Evolutionary conservation across 2,329 filamentous ascomycete species (phyloP), one percentile per base, ranked within the genome.

Genomic region (Trichoderma afroharzianum): DNA sequence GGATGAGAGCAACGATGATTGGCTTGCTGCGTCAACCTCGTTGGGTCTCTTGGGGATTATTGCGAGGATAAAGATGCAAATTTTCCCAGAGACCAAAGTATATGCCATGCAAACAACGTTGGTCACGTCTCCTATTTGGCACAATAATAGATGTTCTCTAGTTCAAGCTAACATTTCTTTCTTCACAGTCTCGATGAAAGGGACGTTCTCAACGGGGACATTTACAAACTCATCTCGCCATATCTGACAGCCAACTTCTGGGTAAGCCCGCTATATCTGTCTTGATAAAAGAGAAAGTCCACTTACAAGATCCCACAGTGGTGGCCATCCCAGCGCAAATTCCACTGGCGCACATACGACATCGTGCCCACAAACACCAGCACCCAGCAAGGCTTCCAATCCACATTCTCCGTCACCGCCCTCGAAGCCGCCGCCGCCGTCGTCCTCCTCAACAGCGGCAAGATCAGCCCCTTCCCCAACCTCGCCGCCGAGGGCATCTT

Each of bases 281-380:
- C 9, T 8, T 8, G 1, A 47, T 21, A 8, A 47, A 21, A 21
- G 3, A 21, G 4, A 11, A 47, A 47, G 36, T 6, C 36, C 6
- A 50, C 43, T 50, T 12, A 50, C n/a, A 50, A 3, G 1, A 28
- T 36, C 30, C 28, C 21, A 39, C 39, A 85, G 84, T 87, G 85
- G 84, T 87, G 85, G 85, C 85, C 85, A 2, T 85, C 83, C 75
- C 81, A 83, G 72, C 79, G 77, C 72, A 86, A 86, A 75, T 87
- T 87, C 76, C 85, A 86, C 77, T 84, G 83, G 77, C 81, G 85
- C n/a, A 86, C 85, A 77, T 87, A 87, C 75, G 84, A 86, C 74
- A 76, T 81, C n/a, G 79, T 86, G 4, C 78, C 81, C 0, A 73
- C 76, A n/a, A 79, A 80, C 53, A 77, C 78, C 12, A 83, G 80